A percentile compares a stretch with the other conserved stretches of the same genome.
Evolutionary conservation across 2,329 filamentous ascomycete genomes (phyloP).

Genomic region (Talaromyces sp.): DNA sequence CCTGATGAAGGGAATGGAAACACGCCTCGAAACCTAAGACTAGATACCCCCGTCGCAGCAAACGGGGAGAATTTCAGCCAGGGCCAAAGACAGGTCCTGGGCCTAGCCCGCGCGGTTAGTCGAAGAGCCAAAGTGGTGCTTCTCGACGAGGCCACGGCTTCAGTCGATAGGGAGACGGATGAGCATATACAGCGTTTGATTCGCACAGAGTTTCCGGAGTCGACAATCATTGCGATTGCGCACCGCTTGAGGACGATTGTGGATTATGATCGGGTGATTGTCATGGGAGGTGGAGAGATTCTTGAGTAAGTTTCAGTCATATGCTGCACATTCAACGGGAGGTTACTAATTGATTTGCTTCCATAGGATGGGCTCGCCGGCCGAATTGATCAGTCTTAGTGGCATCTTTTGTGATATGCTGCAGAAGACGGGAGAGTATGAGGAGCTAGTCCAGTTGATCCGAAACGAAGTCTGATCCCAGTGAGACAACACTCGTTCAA

Average conservation of each 20-base stretch:
- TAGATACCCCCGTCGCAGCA: conserved; percentile 54
- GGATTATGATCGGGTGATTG: conserved; percentile 58
- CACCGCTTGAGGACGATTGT: conserved; percentile 63
- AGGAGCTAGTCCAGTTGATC: conserved; percentile 25
- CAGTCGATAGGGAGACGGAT: conserved; percentile 60
- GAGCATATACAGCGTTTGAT: conserved; percentile 57
- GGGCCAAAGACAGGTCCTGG: conserved; percentile 62
- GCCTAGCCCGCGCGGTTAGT: conserved; percentile 59
- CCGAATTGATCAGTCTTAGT: conserved; percentile 21
- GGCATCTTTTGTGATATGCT: conserved; percentile 29
- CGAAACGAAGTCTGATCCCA: background rate
- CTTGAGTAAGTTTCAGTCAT: conserved; percentile 44
- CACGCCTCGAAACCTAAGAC: conserved; percentile 31
- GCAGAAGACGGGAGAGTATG: conserved; percentile 27
- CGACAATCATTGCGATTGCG: conserved; percentile 65
- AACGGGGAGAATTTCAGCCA: conserved; percentile 49
- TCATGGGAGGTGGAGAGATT: conserved; percentile 55
- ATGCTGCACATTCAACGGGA: background rate
- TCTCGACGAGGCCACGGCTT: conserved; percentile 63
- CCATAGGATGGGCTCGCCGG: conserved; percentile 24
- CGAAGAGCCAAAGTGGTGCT: conserved; percentile 56
- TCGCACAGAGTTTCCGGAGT: conserved; percentile 49
- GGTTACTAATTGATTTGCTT: background rate
- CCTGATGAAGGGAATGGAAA: conserved; percentile 13
- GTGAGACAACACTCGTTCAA: background rate